Percentiles rank a stretch among this genome's conserved stretches.
Evolutionary conservation across 2,329 filamentous ascomycete species (phyloP).

Genomic region (Graphilbum ipis-grandicollis): DNA sequence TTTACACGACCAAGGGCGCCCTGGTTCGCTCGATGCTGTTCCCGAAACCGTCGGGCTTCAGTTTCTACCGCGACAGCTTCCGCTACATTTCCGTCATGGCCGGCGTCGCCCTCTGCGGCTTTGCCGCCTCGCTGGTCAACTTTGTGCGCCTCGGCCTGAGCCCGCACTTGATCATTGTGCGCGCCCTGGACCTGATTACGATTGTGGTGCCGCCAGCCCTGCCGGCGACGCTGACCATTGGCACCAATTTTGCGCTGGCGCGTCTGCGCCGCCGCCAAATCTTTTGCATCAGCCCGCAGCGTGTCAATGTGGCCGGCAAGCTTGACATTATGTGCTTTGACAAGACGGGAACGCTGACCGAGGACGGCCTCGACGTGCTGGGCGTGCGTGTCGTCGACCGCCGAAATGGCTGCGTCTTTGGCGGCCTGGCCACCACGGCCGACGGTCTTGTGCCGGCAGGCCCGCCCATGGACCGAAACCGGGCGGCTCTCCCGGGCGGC

Average conservation of each 20-base stretch:
- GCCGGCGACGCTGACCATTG: constrained; percentile 87
- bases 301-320: constrained; percentile 93
- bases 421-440: constrained; percentile 55
- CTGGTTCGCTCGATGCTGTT: constrained; percentile 96
- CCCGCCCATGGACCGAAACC: not conserved
- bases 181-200: constrained; percentile 87
- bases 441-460: constrained; percentile 6
- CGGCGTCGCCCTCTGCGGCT: constrained; percentile 67
- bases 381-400: constrained; percentile 65
- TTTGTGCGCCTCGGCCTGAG: constrained; percentile 70
- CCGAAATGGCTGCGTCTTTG: constrained; percentile 45
- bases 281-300: constrained; percentile 93
- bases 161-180: constrained; percentile 81
- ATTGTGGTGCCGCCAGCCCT: constrained; percentile 93
- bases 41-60: constrained; percentile 94
- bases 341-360: constrained; percentile 95
- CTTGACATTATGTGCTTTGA: constrained; percentile 95
- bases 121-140: constrained; percentile 81
- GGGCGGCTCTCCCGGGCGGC: not conserved
- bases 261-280: constrained; percentile 79
- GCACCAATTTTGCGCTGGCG: constrained; percentile 82
- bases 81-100: constrained; percentile 97
- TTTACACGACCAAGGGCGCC: constrained; percentile 94
- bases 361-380: constrained; percentile 87
- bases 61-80: constrained; percentile 95